Conservation (phyloP, 257 asterid genomes). For the Petunia secreta region DNA sequence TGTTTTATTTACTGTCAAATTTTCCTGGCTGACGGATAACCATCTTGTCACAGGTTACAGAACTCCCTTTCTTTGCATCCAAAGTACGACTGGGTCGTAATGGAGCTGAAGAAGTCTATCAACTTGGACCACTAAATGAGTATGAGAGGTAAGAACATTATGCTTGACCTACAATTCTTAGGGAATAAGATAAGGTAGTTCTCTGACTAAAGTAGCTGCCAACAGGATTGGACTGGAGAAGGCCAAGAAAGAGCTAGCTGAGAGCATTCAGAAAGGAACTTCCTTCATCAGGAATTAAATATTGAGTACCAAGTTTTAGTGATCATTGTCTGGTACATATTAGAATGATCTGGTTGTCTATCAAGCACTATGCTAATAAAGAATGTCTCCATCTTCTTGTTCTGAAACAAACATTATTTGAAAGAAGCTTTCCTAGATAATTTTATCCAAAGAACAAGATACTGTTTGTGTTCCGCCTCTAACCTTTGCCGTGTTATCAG, state of each 20-base stretch:
- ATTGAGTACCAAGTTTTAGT: slow-evolving; percentile 3
- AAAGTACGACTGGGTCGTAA: slow-evolving; percentile 80
- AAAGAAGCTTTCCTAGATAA: background rate
- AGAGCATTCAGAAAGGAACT: slow-evolving; percentile 86
- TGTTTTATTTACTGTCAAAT: slow-evolving; percentile 2
- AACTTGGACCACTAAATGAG: slow-evolving; percentile 85
- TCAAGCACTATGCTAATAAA: slow-evolving; percentile 13
- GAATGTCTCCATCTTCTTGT: background rate
- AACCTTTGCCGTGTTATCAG: background rate
- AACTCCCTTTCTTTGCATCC: slow-evolving; percentile 93
- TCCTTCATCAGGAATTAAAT: slow-evolving; percentile 67
- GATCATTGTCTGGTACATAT: slow-evolving; percentile 23
- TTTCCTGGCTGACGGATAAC: background rate
- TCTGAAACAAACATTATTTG: background rate
- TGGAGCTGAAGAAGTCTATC: slow-evolving; percentile 84
- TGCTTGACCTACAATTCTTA: background rate
- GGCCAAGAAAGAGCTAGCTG: slow-evolving; percentile 90
- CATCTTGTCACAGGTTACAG: slow-evolving; percentile 69
- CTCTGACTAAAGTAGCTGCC: slow-evolving; percentile 13
- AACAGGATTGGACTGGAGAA: slow-evolving; percentile 85
- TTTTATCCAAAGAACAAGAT: background rate
- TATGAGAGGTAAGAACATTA: slow-evolving; percentile 62
- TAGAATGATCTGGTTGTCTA: background rate
- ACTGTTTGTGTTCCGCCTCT: background rate
- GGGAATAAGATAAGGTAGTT: background rate